These are phyloP conservation scores for Pichia nakasei DNA, from an alignment of 805 yeast genomes.

Conservation along the genomic window DNA sequence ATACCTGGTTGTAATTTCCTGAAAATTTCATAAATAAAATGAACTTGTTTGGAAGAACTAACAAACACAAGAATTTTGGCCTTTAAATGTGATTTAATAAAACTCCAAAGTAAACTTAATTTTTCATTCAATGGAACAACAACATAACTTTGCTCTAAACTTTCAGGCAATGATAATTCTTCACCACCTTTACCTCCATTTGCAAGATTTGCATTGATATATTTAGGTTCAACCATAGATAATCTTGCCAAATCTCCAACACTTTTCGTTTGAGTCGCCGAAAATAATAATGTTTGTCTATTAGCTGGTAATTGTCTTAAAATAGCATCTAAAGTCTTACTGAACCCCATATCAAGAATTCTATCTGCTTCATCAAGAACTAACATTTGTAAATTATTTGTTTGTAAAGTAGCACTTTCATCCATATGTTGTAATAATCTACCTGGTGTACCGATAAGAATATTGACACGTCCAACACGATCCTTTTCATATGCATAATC, in stretches of 20 bases:
- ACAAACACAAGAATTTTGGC: constrained; percentile 73
- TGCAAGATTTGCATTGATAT: constrained; percentile 37
- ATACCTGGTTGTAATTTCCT: constrained; percentile 88
- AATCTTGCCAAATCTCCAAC: constrained; percentile 76
- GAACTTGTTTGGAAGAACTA: constrained; percentile 85
- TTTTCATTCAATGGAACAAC: constrained; percentile 69
- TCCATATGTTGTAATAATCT: constrained; percentile 84
- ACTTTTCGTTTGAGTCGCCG: constrained; percentile 84
- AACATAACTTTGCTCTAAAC: constrained; percentile 76
- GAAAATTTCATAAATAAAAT: constrained; percentile 80
- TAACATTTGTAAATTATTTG: constrained; percentile 64
- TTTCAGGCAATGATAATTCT: constrained; percentile 56
- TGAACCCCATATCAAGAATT: constrained; percentile 90
- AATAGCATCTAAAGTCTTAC: constrained; percentile 72
- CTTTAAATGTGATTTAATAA: constrained; percentile 74
- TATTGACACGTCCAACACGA: constrained; percentile 69
- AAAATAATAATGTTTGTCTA: constrained; percentile 76
- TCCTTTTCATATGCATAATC: constrained; percentile 77
- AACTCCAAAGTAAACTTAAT: constrained; percentile 77
- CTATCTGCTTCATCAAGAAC: constrained; percentile 91
- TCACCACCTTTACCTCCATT: constrained; percentile 9
- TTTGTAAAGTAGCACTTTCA: constrained; percentile 73
- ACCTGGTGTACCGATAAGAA: constrained; percentile 88
- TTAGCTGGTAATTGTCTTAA: constrained; percentile 67
- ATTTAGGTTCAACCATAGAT: constrained; percentile 56